Evolutionary conservation across 768 basidiomycete genomes (phyloP).

Genomic region (Termitomyces sp.): DNA sequence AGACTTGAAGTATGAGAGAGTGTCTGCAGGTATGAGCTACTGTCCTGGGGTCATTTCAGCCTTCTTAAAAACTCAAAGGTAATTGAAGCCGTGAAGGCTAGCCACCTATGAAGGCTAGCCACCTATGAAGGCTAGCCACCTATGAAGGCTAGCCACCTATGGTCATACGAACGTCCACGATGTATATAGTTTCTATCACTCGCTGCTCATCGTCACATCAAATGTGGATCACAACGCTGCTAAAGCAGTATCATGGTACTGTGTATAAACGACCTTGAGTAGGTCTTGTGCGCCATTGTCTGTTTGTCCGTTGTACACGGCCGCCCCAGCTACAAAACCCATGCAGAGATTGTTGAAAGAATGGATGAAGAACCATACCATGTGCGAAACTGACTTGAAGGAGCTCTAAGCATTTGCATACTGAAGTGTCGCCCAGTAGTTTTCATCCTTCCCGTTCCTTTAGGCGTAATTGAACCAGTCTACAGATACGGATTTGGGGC

Average conservation of each 20-base stretch:
- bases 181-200: constrained; percentile 8
- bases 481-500: constrained; percentile 16
- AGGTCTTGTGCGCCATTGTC: constrained; percentile 38
- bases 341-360: not conserved
- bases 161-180: not conserved
- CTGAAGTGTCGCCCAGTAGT: constrained; percentile 63
- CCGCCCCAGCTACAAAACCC: constrained; percentile 48
- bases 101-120: constrained; percentile 66
- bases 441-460: constrained; percentile 68
- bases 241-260: constrained; percentile 70
- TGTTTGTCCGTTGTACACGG: constrained; percentile 55
- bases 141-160: too few relatives aligned
- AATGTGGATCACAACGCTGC: constrained; percentile 60
- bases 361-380: constrained; percentile 28
- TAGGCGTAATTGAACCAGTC: not conserved
- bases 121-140: too few relatives aligned
- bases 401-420: constrained; percentile 61
- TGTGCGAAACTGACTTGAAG: constrained; percentile 59
- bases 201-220: constrained; percentile 67
- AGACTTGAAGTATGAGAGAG: constrained; percentile 34
- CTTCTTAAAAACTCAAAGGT: constrained; percentile 65
- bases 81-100: constrained; percentile 67
- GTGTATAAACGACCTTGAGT: constrained; percentile 61
- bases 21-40: constrained; percentile 26
- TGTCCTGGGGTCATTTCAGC: not conserved